These are phyloP conservation scores for Geranium rotundifolium DNA, from an alignment of 345 rosid species.

Conservation along the genomic window DNA sequence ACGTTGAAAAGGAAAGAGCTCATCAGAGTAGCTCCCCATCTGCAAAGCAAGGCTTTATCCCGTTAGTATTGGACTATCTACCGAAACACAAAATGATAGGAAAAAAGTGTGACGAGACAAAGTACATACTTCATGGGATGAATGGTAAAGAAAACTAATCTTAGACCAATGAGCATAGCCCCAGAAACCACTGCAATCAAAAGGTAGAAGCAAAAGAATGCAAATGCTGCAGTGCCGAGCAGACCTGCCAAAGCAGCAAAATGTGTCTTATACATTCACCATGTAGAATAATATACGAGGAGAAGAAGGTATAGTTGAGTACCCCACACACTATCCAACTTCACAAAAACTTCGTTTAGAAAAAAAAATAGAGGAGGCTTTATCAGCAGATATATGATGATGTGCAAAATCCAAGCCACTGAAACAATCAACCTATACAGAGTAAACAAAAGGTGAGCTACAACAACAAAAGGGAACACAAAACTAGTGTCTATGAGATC, in stretches of 20 bases:
- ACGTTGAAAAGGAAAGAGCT: slow-evolving; percentile 98
- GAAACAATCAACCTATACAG: slow-evolving; percentile 71
- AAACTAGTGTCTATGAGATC: not conserved
- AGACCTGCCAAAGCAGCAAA: slow-evolving; percentile 46
- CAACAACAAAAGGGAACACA: not conserved
- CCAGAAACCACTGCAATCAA: slow-evolving; percentile 92
- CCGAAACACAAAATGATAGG: not conserved
- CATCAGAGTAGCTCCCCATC: slow-evolving; percentile 99
- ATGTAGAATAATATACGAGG: not conserved
- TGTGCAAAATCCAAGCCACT: slow-evolving; percentile 93
- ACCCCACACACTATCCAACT: slow-evolving; percentile 97
- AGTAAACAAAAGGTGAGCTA: not conserved
- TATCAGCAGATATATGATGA: slow-evolving; percentile 66
- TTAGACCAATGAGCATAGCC: slow-evolving; percentile 93
- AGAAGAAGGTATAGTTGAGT: not conserved
- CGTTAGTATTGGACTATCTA: not conserved
- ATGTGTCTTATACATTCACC: slow-evolving; percentile 5
- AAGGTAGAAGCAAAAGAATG: slow-evolving; percentile 94
- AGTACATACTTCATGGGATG: slow-evolving; percentile 88
- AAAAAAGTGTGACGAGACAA: slow-evolving; percentile 8
- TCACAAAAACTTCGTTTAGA: slow-evolving; percentile 88
- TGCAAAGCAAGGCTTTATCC: slow-evolving; percentile 25
- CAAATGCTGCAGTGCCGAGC: slow-evolving; percentile 88
- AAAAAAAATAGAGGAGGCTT: slow-evolving; percentile 86
- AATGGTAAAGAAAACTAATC: slow-evolving; percentile 76